phyloP scores from a whole-genome alignment of 129 eudicot species.

The Ambrosia trifida region DNA sequence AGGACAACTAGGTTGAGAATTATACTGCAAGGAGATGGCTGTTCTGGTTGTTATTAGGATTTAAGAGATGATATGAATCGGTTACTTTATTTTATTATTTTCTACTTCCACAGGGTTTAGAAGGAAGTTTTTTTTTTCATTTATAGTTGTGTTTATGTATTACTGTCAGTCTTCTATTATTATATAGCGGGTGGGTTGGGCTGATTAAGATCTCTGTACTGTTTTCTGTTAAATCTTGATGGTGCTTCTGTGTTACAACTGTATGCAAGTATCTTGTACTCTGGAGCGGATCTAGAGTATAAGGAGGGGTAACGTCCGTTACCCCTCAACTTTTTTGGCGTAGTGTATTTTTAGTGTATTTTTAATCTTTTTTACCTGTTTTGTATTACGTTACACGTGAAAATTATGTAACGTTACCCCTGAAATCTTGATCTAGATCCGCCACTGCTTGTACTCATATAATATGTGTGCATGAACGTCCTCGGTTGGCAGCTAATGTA shows the following conservation, averaged over 20 bases:
- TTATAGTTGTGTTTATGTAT: background rate
- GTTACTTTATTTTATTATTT: background rate
- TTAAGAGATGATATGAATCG: background rate
- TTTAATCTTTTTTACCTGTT: too few species aligned
- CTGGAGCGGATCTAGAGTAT: too few species aligned
- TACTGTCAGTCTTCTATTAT: background rate
- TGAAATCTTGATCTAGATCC: too few species aligned
- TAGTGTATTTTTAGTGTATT: too few species aligned
- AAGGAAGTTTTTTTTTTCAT: background rate
- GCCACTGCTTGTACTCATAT: background rate
- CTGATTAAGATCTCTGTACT: background rate
- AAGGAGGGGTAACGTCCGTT: too few species aligned
- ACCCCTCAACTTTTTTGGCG: too few species aligned
- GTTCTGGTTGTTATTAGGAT: background rate
- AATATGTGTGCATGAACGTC: background rate
- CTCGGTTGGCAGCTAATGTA: background rate
- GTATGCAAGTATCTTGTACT: too few species aligned
- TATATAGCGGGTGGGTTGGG: background rate
- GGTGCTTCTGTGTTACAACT: conserved; percentile 13
- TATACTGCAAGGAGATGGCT: too few species aligned
- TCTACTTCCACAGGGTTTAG: background rate
- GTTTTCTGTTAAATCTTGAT: background rate
- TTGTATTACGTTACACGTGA: too few species aligned
- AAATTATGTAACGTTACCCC: too few species aligned
- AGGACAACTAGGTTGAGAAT: too few species aligned